Conservation (phyloP, 768 basidiomycete species). For the Tubosaeta brunneosetosa region DNA sequence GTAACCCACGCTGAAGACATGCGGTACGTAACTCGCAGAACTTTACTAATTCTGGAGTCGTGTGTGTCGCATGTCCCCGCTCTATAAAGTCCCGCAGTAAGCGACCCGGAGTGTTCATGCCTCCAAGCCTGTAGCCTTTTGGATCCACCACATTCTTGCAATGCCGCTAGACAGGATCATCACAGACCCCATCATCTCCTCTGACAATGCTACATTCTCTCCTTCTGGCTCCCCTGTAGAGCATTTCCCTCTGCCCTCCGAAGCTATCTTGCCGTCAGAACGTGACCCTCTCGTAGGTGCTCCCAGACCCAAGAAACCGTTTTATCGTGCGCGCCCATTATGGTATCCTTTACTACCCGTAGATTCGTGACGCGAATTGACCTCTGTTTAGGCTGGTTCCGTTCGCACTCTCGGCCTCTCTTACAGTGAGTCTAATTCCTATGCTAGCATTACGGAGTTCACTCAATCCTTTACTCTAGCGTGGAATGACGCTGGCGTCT, state of each 20-base stretch:
- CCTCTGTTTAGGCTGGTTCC: slow-evolving; percentile 57
- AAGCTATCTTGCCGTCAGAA: slow-evolving; percentile 26
- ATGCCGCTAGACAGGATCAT: slow-evolving; percentile 30
- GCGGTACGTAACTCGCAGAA: slow-evolving; percentile 17
- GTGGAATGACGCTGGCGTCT: slow-evolving; percentile 74
- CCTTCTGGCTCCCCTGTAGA: slow-evolving; percentile 21
- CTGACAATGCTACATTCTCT: slow-evolving; percentile 29
- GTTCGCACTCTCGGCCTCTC: slow-evolving; percentile 58
- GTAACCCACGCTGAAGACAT: slow-evolving; percentile 6
- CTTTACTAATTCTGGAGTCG: slow-evolving; percentile 12
- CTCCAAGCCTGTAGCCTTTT: not conserved
- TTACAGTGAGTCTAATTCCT: slow-evolving; percentile 49
- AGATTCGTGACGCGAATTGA: slow-evolving; percentile 4
- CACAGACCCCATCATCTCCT: slow-evolving; percentile 33
- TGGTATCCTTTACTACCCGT: slow-evolving; percentile 30
- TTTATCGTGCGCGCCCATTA: slow-evolving; percentile 46
- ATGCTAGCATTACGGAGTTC: not conserved
- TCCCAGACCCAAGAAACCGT: slow-evolving; percentile 37
- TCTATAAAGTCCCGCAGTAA: slow-evolving; percentile 19
- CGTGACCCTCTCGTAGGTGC: slow-evolving; percentile 29
- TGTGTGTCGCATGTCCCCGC: slow-evolving; percentile 18
- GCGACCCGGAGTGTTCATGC: slow-evolving; percentile 2
- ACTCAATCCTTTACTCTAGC: slow-evolving; percentile 38
- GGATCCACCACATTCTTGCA: not conserved
- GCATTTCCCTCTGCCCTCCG: slow-evolving; percentile 10